Conservation (phyloP, 2,329 filamentous ascomycete genomes). For the Gnomoniopsis sp. region DNA sequence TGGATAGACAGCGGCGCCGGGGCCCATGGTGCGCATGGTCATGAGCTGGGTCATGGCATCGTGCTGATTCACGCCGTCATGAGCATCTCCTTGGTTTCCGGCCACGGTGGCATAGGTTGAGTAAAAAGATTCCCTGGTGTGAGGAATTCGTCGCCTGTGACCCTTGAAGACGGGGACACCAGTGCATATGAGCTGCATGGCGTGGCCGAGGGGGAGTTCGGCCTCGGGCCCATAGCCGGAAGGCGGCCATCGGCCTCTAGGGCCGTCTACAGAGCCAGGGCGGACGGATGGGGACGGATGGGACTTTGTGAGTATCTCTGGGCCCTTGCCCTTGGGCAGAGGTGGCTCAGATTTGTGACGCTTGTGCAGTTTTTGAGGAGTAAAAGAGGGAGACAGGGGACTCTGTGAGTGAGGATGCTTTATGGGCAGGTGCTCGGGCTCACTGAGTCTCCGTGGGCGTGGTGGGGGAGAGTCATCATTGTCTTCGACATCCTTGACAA, state of each 20-base stretch:
- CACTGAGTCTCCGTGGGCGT: slow-evolving; percentile 12
- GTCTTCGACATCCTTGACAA: slow-evolving; percentile 4
- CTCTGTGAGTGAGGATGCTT: background rate
- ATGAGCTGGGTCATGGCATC: slow-evolving; percentile 57
- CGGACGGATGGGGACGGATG: slow-evolving; percentile 26
- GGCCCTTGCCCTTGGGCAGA: slow-evolving; percentile 36
- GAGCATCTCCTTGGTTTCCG: slow-evolving; percentile 42
- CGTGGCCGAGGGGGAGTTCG: slow-evolving; percentile 50
- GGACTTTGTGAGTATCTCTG: slow-evolving; percentile 29
- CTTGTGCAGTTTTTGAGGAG: slow-evolving; percentile 13
- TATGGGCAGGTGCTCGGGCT: background rate
- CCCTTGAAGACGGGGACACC: slow-evolving; percentile 57
- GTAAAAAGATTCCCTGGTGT: slow-evolving; percentile 54
- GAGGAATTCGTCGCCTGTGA: slow-evolving; percentile 49
- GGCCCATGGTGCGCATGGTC: slow-evolving; percentile 47
- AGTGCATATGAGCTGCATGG: slow-evolving; percentile 54
- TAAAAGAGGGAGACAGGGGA: background rate
- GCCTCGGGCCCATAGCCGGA: slow-evolving; percentile 44
- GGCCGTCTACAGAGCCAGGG: slow-evolving; percentile 36
- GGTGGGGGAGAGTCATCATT: background rate
- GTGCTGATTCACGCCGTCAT: slow-evolving; percentile 47
- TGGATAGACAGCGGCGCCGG: slow-evolving; percentile 43
- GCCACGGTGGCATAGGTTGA: slow-evolving; percentile 50
- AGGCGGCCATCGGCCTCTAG: slow-evolving; percentile 47
- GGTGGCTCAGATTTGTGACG: slow-evolving; percentile 7